phyloP scores from a whole-genome alignment of 495 filamentous ascomycete genomes.

The Ramalina peruviana region DNA sequence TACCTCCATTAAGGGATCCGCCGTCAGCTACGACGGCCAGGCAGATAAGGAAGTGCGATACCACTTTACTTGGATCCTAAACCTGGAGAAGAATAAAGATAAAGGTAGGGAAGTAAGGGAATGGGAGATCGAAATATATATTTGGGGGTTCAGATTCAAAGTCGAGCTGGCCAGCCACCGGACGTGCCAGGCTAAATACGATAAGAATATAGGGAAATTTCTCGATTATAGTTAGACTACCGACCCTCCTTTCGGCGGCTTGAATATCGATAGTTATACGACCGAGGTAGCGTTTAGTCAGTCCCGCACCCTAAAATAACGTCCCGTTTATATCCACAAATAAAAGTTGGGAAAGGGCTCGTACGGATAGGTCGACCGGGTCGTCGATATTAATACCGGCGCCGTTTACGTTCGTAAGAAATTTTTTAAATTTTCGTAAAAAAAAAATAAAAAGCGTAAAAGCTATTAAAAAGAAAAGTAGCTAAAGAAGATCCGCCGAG shows the following conservation, averaged over 20 bases:
- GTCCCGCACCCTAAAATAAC: conserved; percentile 43
- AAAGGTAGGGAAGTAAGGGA: conserved; percentile 44
- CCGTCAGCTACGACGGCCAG: conserved; percentile 59
- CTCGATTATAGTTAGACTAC: not conserved
- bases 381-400: conserved; percentile 56
- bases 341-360: conserved; percentile 63
- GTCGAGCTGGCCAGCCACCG: not conserved
- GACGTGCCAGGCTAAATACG: not conserved
- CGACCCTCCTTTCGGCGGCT: not conserved
- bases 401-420: conserved; percentile 61
- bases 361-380: conserved; percentile 62
- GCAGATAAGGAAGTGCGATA: conserved; percentile 22
- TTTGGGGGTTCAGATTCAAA: conserved; percentile 48
- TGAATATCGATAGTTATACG: not conserved
- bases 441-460: conserved; percentile 25
- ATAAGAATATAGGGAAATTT: not conserved
- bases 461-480: not conserved
- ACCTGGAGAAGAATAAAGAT: conserved; percentile 21
- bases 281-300: conserved; percentile 31
- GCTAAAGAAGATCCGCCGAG: conserved; percentile 31
- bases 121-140: conserved; percentile 48
- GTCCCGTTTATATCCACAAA: conserved; percentile 51
- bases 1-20: conserved; percentile 65
- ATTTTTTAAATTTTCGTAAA: conserved; percentile 40
- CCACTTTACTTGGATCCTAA: not conserved